Conservation (phyloP, 345 rosid species). For the Garcia nutans region DNA sequence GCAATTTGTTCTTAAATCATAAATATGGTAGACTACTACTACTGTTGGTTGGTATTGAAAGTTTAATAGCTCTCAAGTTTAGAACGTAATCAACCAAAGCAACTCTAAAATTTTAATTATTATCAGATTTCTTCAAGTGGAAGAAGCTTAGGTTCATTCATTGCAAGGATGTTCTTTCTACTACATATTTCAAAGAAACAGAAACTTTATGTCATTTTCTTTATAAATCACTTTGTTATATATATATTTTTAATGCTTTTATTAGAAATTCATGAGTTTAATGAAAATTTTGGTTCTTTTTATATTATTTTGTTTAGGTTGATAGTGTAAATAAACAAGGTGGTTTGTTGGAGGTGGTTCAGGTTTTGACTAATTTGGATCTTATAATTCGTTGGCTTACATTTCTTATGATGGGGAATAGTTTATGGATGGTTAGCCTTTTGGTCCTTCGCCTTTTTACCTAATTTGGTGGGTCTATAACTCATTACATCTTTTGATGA, state of each 20-base stretch:
- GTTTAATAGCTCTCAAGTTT: too few species aligned
- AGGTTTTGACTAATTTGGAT: slow-evolving; percentile 74
- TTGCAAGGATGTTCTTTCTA: too few species aligned
- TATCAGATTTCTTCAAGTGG: too few species aligned
- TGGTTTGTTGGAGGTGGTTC: slow-evolving; percentile 77
- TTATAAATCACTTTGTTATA: slow-evolving; percentile 17
- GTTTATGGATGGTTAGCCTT: slow-evolving; percentile 81
- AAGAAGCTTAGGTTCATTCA: too few species aligned
- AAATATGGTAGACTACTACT: too few species aligned
- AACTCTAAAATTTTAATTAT: too few species aligned
- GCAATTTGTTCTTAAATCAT: too few species aligned
- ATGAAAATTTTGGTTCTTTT: not conserved
- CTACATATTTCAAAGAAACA: too few species aligned
- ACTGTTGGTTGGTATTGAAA: too few species aligned
- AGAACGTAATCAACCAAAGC: too few species aligned
- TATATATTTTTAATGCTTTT: slow-evolving; percentile 5
- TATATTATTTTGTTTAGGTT: slow-evolving; percentile 41
- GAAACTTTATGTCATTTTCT: too few species aligned
- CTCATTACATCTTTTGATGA: too few species aligned
- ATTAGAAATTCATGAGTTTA: slow-evolving; percentile 1
- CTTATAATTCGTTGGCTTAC: slow-evolving; percentile 73
- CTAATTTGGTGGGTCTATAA: not conserved
- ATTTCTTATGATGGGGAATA: slow-evolving; percentile 83
- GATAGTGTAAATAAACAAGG: slow-evolving; percentile 79
- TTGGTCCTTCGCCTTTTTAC: not conserved